Percentiles rank a stretch among this genome's conserved stretches.
Conservation (phyloP, 768 basidiomycete species). For the Gloeostereum incarnatum region DNA sequence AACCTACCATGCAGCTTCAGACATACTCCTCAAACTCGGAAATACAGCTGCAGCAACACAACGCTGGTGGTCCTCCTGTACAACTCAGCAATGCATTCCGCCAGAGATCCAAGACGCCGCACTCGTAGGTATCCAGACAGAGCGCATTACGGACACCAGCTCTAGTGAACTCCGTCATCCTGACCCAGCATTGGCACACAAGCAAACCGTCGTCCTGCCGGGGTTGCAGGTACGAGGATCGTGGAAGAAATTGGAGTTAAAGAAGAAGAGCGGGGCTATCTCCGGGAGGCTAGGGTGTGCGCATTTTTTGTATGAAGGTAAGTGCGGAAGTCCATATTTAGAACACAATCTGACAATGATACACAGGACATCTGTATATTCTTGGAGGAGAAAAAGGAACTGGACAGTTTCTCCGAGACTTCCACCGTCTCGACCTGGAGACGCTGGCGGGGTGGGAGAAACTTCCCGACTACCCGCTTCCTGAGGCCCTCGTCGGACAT, state of each 20-base stretch:
- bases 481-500: constrained; percentile 5
- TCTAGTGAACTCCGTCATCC: constrained; percentile 21
- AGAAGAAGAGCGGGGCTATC: constrained; percentile 6
- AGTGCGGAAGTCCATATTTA: not conserved
- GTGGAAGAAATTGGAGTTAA: constrained; percentile 21
- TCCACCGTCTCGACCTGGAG: constrained; percentile 16
- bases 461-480: constrained; percentile 17
- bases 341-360: no score
- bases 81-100: no score
- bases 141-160: no score
- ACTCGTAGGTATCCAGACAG: no score
- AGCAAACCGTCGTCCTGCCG: constrained; percentile 8
- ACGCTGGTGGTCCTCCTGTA: no score
- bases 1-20: no score
- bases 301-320: constrained; percentile 20
- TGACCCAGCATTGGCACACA: constrained; percentile 13
- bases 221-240: constrained; percentile 24
- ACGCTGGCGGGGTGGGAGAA: constrained; percentile 16
- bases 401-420: constrained; percentile 18
- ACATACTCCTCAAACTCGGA: no score
- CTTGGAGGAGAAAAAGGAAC: constrained; percentile 4
- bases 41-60: no score
- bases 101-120: no score
- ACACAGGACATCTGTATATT: constrained; percentile 17
- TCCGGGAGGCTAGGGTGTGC: constrained; percentile 12